A percentile compares a stretch with the other conserved stretches of the same genome.
phyloP scores from a whole-genome alignment of 768 basidiomycete genomes.

The Dacryopinax primogenitus region DNA sequence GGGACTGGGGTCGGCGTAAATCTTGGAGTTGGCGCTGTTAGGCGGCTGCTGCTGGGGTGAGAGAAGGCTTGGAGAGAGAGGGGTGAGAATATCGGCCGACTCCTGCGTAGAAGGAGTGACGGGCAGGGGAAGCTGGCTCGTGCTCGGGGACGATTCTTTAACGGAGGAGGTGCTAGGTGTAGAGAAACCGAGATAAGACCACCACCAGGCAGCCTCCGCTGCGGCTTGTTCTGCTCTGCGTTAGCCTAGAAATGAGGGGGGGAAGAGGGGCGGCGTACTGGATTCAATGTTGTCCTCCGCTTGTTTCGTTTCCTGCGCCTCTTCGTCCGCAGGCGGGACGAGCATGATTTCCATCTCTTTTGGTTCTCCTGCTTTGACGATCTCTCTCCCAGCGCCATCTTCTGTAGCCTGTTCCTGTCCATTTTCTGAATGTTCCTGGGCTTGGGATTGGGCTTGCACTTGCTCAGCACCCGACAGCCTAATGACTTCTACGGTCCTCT shows the following conservation, averaged over 20 bases:
- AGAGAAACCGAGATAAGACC: slow-evolving; percentile 3
- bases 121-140: background rate
- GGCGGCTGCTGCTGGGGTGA: background rate
- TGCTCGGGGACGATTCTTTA: background rate
- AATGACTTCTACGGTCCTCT: background rate
- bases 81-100: background rate
- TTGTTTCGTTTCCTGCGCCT: background rate
- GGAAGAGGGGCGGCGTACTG: too few relatives aligned
- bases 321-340: background rate
- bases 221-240: slow-evolving; percentile 7
- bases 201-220: slow-evolving; percentile 4
- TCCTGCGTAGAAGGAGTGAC: background rate
- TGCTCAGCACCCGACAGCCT: background rate
- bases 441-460: too few relatives aligned
- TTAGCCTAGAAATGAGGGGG: too few relatives aligned
- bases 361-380: background rate
- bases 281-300: background rate
- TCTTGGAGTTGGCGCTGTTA: background rate
- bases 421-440: too few relatives aligned
- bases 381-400: too few relatives aligned
- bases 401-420: too few relatives aligned
- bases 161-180: background rate
- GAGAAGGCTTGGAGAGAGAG: background rate
- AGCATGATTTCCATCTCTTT: background rate
- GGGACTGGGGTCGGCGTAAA: background rate